Evolutionary conservation across 257 asterid genomes (phyloP).

Genomic region (Anisodus acutangulus): DNA sequence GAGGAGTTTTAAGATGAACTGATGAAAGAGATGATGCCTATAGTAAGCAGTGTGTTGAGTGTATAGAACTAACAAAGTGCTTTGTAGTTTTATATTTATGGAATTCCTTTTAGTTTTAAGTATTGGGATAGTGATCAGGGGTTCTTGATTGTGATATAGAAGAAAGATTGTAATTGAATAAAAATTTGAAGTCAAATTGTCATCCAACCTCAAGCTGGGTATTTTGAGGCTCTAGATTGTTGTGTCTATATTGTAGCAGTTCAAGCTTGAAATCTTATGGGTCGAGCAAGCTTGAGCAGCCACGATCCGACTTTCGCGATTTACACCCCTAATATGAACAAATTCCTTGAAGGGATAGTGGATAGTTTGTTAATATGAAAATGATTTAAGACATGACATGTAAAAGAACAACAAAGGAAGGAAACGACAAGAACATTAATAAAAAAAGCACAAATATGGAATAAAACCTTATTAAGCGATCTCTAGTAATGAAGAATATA

Average conservation of each 20-base stretch:
- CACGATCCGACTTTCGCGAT: background rate
- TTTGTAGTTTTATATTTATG: background rate
- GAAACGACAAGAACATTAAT: background rate
- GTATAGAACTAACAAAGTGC: background rate
- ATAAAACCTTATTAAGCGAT: background rate
- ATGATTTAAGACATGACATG: slow-evolving; percentile 13
- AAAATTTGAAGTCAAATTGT: background rate
- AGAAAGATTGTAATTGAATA: slow-evolving; percentile 11
- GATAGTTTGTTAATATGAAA: background rate
- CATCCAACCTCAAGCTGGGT: slow-evolving; percentile 4
- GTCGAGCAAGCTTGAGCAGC: background rate
- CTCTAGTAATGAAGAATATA: slow-evolving; percentile 9
- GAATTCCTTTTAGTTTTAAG: background rate
- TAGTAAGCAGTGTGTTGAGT: background rate
- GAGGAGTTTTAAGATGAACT: background rate
- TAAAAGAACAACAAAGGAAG: slow-evolving; percentile 23
- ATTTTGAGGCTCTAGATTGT: slow-evolving; percentile 17
- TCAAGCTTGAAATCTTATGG: slow-evolving; percentile 25
- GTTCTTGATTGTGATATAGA: slow-evolving; percentile 11
- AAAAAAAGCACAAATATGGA: background rate
- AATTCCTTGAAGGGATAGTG: background rate
- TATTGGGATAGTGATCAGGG: slow-evolving; percentile 6
- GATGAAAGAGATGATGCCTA: slow-evolving; percentile 13
- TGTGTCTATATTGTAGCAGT: slow-evolving; percentile 16
- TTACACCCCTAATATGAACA: slow-evolving; percentile 16